Base-by-base conservation (phyloP, 495 filamentous ascomycete genomes). In the Aspergillus haitiensis region DNA sequence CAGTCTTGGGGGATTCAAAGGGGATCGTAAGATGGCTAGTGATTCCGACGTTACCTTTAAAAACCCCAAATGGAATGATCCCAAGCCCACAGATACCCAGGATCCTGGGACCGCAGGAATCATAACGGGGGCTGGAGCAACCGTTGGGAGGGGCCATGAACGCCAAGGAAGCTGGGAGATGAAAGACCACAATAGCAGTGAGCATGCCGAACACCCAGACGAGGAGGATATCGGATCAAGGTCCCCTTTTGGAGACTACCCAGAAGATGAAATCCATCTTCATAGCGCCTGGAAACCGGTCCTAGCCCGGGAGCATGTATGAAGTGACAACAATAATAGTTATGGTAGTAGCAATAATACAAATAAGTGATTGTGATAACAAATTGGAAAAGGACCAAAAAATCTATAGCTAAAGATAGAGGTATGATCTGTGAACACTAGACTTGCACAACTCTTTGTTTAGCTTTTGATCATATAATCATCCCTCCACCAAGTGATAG, bases 101-200 rank as follows among this genome's bases (percentile, higher is more conserved):
- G 36, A 63, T 3, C 13, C 61, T 9, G 42, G 64, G 37, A 65
- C 56, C 12, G 10, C 50, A 36, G 15, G 55, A 3, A 58, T 60
- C 50, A 70, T 70, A 10, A 62, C 45, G 5, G 48, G 62, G 16
- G 50, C 61, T 50, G 71, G 70, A 10, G 63, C 45, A 6, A 48
- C 63, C 15, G 50, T 70, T 36, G 69, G 63, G 4, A 70, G 69
- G 10, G 74, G 75, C 7, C 72, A 82, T 51, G 79, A 82, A 59
- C 69, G 80, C 42, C 63, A 74, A 5, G 81, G 79, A 11, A 82
- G 79, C 60, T 84, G 82, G 82, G 82, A 84, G 44, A 70, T 83
- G 72, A 70, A 61, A 9, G 66, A 79, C 37, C 70, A 65, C 11
- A 66, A 51, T 13, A 37, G 65, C 56, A 15, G 59, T 59, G 49